phyloP scores from a whole-genome alignment of 2,329 filamentous ascomycete species.

The Aspergillus sp. region DNA sequence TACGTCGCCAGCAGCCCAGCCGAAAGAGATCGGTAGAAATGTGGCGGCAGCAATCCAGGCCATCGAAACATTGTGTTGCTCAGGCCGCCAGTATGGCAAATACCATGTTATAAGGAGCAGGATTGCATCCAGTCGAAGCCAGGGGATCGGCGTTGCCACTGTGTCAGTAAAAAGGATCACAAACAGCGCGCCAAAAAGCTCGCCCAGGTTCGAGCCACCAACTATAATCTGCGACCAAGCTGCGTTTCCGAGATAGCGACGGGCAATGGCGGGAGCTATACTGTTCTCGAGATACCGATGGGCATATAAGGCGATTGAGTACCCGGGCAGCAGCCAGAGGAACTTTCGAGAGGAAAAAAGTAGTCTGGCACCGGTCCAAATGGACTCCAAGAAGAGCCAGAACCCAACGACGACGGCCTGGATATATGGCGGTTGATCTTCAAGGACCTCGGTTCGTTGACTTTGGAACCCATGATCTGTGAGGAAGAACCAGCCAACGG shows the following conservation, averaged over 20 bases:
- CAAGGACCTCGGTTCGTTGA: neutral
- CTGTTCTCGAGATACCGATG: slow-evolving; percentile 18
- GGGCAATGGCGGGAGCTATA: slow-evolving; percentile 15
- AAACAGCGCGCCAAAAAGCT: slow-evolving; percentile 17
- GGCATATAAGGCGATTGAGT: slow-evolving; percentile 15
- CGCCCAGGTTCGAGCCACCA: slow-evolving; percentile 17
- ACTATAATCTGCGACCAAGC: slow-evolving; percentile 19
- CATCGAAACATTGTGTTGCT: neutral
- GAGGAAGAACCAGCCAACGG: slow-evolving; percentile 15
- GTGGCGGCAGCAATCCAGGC: slow-evolving; percentile 16
- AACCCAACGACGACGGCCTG: slow-evolving; percentile 11
- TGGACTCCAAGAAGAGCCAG: slow-evolving; percentile 15
- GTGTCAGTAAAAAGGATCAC: slow-evolving; percentile 14
- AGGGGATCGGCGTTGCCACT: slow-evolving; percentile 15
- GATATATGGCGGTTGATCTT: slow-evolving; percentile 10
- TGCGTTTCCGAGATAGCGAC: slow-evolving; percentile 16
- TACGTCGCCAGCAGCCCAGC: slow-evolving; percentile 18
- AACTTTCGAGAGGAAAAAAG: slow-evolving; percentile 19
- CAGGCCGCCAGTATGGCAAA: slow-evolving; percentile 15
- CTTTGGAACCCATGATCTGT: slow-evolving; percentile 7
- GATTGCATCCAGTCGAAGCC: slow-evolving; percentile 16
- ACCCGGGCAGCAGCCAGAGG: slow-evolving; percentile 18
- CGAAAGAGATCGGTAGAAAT: slow-evolving; percentile 17
- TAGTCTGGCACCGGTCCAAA: slow-evolving; percentile 15
- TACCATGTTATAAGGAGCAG: slow-evolving; percentile 19